phyloP scores from a whole-genome alignment of 495 filamentous ascomycete species.

The Neurospora sp. region DNA sequence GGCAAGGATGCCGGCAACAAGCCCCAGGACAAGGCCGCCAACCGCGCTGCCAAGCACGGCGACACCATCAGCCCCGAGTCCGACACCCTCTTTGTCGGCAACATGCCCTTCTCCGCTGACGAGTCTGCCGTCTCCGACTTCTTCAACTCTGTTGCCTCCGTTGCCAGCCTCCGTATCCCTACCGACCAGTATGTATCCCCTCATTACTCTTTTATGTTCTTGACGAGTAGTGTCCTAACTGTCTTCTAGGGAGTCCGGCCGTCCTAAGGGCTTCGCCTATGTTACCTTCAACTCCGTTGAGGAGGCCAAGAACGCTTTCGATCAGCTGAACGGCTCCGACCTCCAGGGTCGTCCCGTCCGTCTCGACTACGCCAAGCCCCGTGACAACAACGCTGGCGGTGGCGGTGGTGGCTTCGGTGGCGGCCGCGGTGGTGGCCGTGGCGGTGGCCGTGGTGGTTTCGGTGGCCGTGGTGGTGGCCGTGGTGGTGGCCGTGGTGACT shows the following conservation, averaged over 20 bases:
- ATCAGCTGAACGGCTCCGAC: conserved; percentile 62
- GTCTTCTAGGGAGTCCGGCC: conserved; percentile 58
- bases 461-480: conserved; percentile 44
- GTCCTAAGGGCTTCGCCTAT: conserved; percentile 92
- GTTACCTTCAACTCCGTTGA: conserved; percentile 76
- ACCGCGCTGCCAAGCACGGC: conserved; percentile 67
- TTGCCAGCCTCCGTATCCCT: conserved; percentile 77
- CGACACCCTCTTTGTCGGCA: conserved; percentile 90
- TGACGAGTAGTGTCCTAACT: conserved; percentile 25
- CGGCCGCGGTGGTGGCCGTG: conserved; percentile 36
- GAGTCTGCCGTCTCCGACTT: conserved; percentile 64
- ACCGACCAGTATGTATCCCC: conserved; percentile 57
- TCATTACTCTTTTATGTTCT: background rate
- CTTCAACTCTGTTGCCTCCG: conserved; percentile 60
- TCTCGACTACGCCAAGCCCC: conserved; percentile 80
- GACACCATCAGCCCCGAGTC: conserved; percentile 64
- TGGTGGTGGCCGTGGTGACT: conserved; percentile 39
- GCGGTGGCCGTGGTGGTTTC: conserved; percentile 31
- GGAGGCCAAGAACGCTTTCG: conserved; percentile 70
- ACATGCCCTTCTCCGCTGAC: conserved; percentile 75
- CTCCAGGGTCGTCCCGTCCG: conserved; percentile 70
- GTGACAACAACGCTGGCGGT: conserved; percentile 49
- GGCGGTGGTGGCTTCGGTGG: conserved; percentile 31
- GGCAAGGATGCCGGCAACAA: conserved; percentile 50
- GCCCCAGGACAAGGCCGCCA: conserved; percentile 47